These are phyloP conservation scores for Podospora pseudopauciseta DNA, from an alignment of 495 filamentous ascomycete species.

Conservation along the genomic window DNA sequence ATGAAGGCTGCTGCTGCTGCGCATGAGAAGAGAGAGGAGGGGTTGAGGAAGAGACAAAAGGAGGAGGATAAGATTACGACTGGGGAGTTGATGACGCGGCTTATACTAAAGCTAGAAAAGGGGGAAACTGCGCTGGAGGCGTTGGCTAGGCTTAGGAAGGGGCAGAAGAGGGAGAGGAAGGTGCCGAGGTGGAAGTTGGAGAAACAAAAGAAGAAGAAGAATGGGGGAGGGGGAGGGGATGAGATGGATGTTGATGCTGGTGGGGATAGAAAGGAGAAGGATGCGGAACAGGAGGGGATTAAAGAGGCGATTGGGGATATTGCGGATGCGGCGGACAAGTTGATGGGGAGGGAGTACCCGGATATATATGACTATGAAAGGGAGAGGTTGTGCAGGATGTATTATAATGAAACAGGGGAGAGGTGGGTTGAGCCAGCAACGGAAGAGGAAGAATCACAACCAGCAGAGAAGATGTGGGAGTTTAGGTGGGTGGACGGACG, in stretches of 20 bases:
- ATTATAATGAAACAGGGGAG: conserved; percentile 81
- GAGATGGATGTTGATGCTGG: conserved; percentile 62
- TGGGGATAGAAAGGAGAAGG: conserved; percentile 50
- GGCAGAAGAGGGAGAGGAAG: conserved; percentile 59
- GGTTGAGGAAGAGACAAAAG: conserved; percentile 61
- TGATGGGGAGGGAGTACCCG: conserved; percentile 73
- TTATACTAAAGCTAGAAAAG: conserved; percentile 70
- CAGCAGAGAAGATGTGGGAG: conserved; percentile 66
- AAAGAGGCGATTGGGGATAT: conserved; percentile 73
- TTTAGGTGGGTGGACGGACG: conserved; percentile 86
- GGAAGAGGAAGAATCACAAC: conserved; percentile 17
- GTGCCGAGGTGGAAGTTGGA: conserved; percentile 58
- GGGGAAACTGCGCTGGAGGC: conserved; percentile 91
- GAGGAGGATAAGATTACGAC: conserved; percentile 72
- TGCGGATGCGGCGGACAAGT: conserved; percentile 81
- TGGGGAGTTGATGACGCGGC: conserved; percentile 63
- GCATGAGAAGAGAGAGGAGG: conserved; percentile 78
- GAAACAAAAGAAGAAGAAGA: conserved; percentile 43
- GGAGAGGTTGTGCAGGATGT: conserved; percentile 80
- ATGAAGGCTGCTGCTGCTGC: conserved; percentile 85
- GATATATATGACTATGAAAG: conserved; percentile 88
- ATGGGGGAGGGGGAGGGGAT: conserved; percentile 31
- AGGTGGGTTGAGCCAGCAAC: conserved; percentile 67
- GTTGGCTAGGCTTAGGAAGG: conserved; percentile 72
- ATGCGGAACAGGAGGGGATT: conserved; percentile 65